A percentile compares a stretch with the other conserved stretches of the same genome.
Evolutionary conservation across 1,284 basidiomycete genomes (phyloP).

Genomic region (Naganishia albida): DNA sequence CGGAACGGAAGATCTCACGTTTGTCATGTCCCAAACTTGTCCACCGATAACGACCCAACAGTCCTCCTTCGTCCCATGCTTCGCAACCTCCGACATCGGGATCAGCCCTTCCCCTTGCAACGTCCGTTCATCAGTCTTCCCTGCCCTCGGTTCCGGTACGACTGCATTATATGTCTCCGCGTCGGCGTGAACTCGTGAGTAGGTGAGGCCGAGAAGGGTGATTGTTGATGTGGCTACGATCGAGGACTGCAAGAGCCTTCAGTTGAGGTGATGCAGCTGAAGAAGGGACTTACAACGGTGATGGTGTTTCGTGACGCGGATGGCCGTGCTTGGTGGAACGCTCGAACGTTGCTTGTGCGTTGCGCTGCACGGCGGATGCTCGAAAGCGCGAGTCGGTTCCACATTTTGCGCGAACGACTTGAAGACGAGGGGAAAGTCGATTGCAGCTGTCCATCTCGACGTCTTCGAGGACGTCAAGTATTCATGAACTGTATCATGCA

Average conservation of each 20-base stretch:
- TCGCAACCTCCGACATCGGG: conserved; percentile 42
- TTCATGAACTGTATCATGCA: too few relatives aligned
- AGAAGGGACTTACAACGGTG: background rate
- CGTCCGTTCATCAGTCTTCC: conserved; percentile 4
- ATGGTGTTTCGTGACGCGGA: background rate
- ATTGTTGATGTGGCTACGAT: background rate
- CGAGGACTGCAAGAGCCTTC: background rate
- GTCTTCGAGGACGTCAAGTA: too few relatives aligned
- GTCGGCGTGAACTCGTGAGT: background rate
- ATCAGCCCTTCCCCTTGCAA: conserved; percentile 26
- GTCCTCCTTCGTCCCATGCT: conserved; percentile 47
- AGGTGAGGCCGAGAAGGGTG: background rate
- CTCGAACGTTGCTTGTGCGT: too few relatives aligned
- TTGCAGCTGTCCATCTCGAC: too few relatives aligned
- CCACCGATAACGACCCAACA: conserved; percentile 53
- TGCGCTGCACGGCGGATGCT: too few relatives aligned
- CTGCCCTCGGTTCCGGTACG: background rate
- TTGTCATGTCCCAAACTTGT: conserved; percentile 52
- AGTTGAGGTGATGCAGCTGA: background rate
- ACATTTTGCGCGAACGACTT: too few relatives aligned
- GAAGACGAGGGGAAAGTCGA: too few relatives aligned
- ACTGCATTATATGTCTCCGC: background rate
- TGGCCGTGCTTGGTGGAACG: too few relatives aligned
- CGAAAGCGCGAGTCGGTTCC: too few relatives aligned
- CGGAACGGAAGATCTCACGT: conserved; percentile 39